Evolutionary conservation across 2,329 filamentous ascomycete species (phyloP).

Genomic region (Ceratocystis harringtonii): DNA sequence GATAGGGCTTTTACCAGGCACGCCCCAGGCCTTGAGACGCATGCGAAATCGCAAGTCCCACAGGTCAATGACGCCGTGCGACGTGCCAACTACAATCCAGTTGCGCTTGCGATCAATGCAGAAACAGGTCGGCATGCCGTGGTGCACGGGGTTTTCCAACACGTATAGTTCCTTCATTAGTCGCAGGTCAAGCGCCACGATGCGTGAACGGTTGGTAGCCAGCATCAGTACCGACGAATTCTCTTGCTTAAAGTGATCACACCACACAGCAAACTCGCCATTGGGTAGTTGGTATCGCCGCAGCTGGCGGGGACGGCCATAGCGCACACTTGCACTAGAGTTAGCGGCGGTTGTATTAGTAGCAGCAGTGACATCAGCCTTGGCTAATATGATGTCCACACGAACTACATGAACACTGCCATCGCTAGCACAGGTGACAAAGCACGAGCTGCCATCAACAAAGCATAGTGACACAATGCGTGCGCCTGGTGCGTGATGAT

Average conservation of each 20-base stretch:
- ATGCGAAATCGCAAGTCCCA: constrained; percentile 96
- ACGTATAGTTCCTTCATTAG: constrained; percentile 71
- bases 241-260: constrained; percentile 79
- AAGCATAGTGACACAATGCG: constrained; percentile 76
- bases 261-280: constrained; percentile 72
- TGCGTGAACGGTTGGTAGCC: constrained; percentile 70
- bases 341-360: neutral
- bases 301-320: constrained; percentile 61
- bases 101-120: constrained; percentile 72
- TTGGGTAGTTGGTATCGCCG: constrained; percentile 64
- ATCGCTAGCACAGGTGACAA: constrained; percentile 78
- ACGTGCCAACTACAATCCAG: constrained; percentile 84
- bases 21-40: constrained; percentile 73
- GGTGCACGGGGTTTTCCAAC: constrained; percentile 75
- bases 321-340: constrained; percentile 43
- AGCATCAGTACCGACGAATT: constrained; percentile 66
- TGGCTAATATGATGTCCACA: constrained; percentile 36
- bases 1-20: constrained; percentile 66
- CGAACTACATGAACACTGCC: constrained; percentile 83
- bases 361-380: neutral
- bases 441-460: constrained; percentile 84
- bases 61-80: constrained; percentile 79
- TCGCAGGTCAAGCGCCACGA: constrained; percentile 73
- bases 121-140: constrained; percentile 84
- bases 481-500: constrained; percentile 55